Evolutionary conservation across 345 rosid species (phyloP).

Genomic region (Rubroshorea leprosula): DNA sequence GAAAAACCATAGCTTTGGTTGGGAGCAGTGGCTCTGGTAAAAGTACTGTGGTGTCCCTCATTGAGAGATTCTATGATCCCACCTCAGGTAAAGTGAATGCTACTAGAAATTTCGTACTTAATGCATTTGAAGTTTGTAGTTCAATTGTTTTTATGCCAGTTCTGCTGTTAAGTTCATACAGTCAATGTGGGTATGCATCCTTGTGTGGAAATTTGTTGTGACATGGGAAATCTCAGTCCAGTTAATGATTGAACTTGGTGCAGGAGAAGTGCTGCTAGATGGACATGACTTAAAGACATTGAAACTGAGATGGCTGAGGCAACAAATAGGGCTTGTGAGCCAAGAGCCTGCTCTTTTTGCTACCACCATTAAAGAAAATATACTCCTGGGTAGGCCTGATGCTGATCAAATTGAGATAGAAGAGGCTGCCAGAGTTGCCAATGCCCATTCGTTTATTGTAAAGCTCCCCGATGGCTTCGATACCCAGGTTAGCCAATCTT

Average conservation of each 20-base stretch:
- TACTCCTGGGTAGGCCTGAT: slow-evolving; percentile 85
- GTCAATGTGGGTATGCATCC: no score
- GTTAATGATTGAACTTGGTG: slow-evolving; percentile 14
- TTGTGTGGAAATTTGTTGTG: no score
- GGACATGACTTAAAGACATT: slow-evolving; percentile 79
- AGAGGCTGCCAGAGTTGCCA: slow-evolving; percentile 96
- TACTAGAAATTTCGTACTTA: no score
- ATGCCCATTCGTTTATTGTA: slow-evolving; percentile 89
- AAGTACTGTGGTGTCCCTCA: slow-evolving; percentile 92
- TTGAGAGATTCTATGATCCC: slow-evolving; percentile 95
- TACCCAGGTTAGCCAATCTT: slow-evolving; percentile 52
- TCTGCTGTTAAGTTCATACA: no score
- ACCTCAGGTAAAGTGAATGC: slow-evolving; percentile 74
- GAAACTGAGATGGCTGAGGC: slow-evolving; percentile 85
- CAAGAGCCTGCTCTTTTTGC: slow-evolving; percentile 97
- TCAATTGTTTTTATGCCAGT: no score
- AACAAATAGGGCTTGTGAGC: slow-evolving; percentile 96
- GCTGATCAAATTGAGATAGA: slow-evolving; percentile 74
- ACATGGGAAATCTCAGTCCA: not conserved
- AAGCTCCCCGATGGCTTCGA: slow-evolving; percentile 91
- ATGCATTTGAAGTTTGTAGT: slow-evolving; percentile 6
- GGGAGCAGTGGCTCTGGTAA: slow-evolving; percentile 99
- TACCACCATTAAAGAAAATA: slow-evolving; percentile 88
- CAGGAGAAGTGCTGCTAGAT: slow-evolving; percentile 87
- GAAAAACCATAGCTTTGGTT: slow-evolving; percentile 94